Evolutionary conservation across 1,139 yeast genomes (phyloP), one percentile per base, ranked within the genome.

Genomic region (Wickerhamomyces sp.): DNA sequence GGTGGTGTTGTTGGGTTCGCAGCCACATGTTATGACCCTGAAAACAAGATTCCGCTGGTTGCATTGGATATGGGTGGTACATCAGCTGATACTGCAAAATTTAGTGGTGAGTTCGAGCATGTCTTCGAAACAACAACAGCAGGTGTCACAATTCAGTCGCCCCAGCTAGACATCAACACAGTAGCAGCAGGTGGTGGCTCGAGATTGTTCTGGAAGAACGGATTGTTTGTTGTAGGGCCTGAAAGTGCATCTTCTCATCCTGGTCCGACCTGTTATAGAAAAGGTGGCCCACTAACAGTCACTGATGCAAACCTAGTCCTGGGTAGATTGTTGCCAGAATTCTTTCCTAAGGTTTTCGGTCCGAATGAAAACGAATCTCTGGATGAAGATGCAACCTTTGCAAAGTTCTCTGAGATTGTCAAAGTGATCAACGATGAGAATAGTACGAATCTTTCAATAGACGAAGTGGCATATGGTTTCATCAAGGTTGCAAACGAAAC

Each of bases 31-130:
- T 77, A 66, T 53, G 72, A 76, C 52, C 58, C 63, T 1, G 58
- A 65, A 11, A 64, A 68, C 42, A 60, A 63, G 5, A 67, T 67
- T 23, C 80, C 81, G 0, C 62, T 76, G 35, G 72, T 78, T 52
- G 82, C 82, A 1, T 76, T 78, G 50, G 84, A 78, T 61, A 76
- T 77, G 81, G 84, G 84, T 44, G 84, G 83, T 37, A 78, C 84
- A 2, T 75, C 81, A 4, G 78, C 84, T 2, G 84, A 78, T 63
- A 79, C 76, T 27, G 75, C 80, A 3, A 62, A 79, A 49, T 75
- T 58, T 49, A 69, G 71, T 39, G 77, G 76, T 9, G 67, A 68
- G 41, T 66, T 72, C 27, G 81, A 78, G 42, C 80, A 76, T 57
- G 75, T 76, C 15, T 77, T 77, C 54, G 83, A 78, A 56, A 75